These are phyloP conservation scores for Neonectria sp. DNA, from an alignment of 2,329 filamentous ascomycete genomes.

Conservation along the genomic window DNA sequence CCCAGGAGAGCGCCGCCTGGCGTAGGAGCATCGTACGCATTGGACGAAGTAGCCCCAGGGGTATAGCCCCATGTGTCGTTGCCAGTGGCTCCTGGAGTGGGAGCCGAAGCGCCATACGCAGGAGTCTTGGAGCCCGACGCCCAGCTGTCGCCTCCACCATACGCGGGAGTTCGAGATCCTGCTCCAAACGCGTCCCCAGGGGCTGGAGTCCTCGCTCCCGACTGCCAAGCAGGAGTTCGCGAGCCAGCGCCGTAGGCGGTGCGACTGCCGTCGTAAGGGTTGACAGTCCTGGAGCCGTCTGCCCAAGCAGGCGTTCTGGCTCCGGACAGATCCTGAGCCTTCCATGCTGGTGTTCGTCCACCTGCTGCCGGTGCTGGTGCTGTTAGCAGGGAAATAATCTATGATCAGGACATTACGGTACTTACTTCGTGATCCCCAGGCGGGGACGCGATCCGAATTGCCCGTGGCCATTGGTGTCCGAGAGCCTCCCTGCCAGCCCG, in stretches of 20 bases:
- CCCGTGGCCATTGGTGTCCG: conserved; percentile 77
- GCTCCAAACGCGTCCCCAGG: conserved; percentile 72
- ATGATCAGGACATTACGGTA: conserved; percentile 41
- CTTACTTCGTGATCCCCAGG: conserved; percentile 81
- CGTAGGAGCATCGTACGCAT: conserved; percentile 79
- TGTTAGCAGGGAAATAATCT: conserved; percentile 43
- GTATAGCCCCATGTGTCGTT: conserved; percentile 74
- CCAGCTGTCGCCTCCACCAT: conserved; percentile 72
- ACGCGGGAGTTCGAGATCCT: conserved; percentile 79
- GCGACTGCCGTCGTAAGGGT: conserved; percentile 80
- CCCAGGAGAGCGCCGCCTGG: conserved; percentile 72
- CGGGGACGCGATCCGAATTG: conserved; percentile 79
- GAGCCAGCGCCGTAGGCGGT: conserved; percentile 84
- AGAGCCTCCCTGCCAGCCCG: conserved; percentile 75
- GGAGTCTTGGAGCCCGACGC: conserved; percentile 83
- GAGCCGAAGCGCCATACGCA: conserved; percentile 74
- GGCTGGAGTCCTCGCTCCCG: conserved; percentile 81
- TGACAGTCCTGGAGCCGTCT: conserved; percentile 77
- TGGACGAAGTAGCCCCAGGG: conserved; percentile 62
- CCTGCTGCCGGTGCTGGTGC: conserved; percentile 69
- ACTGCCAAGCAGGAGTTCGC: conserved; percentile 84
- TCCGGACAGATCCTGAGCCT: conserved; percentile 65
- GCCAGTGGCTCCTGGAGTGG: conserved; percentile 71
- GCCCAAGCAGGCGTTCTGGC: conserved; percentile 80
- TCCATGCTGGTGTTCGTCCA: conserved; percentile 76